These are phyloP conservation scores for Talaromyces pinophilus DNA, from an alignment of 2,329 filamentous ascomycete genomes.

Conservation along the genomic window DNA sequence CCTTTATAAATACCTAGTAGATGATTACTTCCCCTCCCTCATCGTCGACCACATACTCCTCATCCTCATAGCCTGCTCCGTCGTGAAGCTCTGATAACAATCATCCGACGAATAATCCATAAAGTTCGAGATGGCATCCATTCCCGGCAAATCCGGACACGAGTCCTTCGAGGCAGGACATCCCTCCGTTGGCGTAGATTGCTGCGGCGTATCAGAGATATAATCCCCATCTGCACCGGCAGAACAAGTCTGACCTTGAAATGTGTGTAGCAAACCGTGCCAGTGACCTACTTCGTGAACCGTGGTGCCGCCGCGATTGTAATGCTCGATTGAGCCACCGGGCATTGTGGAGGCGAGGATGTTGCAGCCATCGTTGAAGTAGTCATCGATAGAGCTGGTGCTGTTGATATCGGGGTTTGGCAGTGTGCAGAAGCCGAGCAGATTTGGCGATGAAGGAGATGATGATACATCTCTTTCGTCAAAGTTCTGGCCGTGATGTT, in stretches of 20 bases:
- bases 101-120: conserved; percentile 62
- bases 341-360: conserved; percentile 60
- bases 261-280: conserved; percentile 50
- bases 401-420: conserved; percentile 44
- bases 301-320: conserved; percentile 49
- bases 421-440: conserved; percentile 59
- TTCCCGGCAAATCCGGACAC: conserved; percentile 49
- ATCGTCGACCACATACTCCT: conserved; percentile 53
- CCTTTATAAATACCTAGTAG: not conserved
- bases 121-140: conserved; percentile 59
- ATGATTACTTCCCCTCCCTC: conserved; percentile 37
- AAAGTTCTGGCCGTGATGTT: conserved; percentile 30
- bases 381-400: conserved; percentile 40
- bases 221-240: conserved; percentile 43
- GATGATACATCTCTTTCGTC: conserved; percentile 23
- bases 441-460: conserved; percentile 30
- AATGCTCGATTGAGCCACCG: conserved; percentile 51
- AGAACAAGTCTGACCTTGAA: conserved; percentile 43
- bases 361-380: conserved; percentile 59
- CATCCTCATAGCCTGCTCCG: conserved; percentile 54
- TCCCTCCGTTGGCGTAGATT: conserved; percentile 59
- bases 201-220: conserved; percentile 48
- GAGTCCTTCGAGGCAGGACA: conserved; percentile 56
- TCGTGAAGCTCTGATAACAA: conserved; percentile 57
- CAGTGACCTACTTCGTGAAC: conserved; percentile 53